phyloP scores from a whole-genome alignment of 345 rosid genomes.

The Syzygium grande region DNA sequence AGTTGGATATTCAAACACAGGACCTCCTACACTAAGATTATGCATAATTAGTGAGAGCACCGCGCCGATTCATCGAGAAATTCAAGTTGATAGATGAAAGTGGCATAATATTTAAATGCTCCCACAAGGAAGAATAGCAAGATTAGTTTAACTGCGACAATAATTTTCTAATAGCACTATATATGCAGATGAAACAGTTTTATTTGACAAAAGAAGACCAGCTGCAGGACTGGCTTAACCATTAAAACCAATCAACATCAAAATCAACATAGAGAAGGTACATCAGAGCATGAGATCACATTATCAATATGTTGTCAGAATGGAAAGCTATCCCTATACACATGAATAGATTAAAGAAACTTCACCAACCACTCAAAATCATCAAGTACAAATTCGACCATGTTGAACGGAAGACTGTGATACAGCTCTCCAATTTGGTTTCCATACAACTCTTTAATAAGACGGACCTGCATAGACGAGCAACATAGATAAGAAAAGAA shows the following conservation, averaged over 20 bases:
- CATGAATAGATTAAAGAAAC: neutral
- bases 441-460: constrained; percentile 87
- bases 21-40: neutral
- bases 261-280: neutral
- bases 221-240: neutral
- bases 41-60: neutral
- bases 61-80: neutral
- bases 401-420: constrained; percentile 91
- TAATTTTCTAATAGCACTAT: neutral
- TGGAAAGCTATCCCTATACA: neutral
- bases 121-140: neutral
- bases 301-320: neutral
- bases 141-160: neutral
- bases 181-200: neutral
- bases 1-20: neutral
- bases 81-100: neutral
- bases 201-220: neutral
- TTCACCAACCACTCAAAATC: constrained; percentile 70
- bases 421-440: constrained; percentile 85
- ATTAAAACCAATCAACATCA: neutral
- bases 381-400: constrained; percentile 73
- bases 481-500: neutral
- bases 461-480: constrained; percentile 56
- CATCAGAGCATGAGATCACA: neutral
- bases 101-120: neutral